Conservation (phyloP, 2,329 filamentous ascomycete genomes). For the Simplicillium sp. region DNA sequence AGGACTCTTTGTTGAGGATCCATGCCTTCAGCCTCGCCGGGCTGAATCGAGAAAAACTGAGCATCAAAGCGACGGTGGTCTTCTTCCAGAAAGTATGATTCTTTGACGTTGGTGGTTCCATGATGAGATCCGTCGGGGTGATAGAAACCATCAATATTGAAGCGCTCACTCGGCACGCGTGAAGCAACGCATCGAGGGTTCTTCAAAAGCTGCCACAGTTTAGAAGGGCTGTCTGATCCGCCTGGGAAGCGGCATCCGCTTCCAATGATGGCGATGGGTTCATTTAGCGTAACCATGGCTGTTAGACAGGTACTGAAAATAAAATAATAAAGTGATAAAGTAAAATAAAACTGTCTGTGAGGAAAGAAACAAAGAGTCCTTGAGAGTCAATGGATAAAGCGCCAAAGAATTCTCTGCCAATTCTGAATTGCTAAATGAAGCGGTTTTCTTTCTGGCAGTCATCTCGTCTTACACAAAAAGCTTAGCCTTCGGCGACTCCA, state of each 20-base stretch:
- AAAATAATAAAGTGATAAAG: too few species aligned
- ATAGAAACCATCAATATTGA: slow-evolving; percentile 11
- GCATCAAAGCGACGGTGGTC: slow-evolving; percentile 13
- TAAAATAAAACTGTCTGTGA: too few species aligned
- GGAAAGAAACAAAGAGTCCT: too few species aligned
- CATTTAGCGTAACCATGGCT: slow-evolving; percentile 5
- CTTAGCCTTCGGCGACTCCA: too few species aligned
- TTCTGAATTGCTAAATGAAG: too few species aligned
- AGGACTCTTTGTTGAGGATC: slow-evolving; percentile 22
- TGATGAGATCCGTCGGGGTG: slow-evolving; percentile 14
- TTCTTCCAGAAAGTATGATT: slow-evolving; percentile 17
- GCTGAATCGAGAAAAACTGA: slow-evolving; percentile 9
- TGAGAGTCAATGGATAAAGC: too few species aligned
- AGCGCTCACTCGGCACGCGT: slow-evolving; percentile 12
- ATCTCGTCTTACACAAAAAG: too few species aligned
- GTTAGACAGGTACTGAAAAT: too few species aligned
- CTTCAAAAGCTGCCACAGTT: slow-evolving; percentile 10
- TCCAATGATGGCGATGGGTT: slow-evolving; percentile 15
- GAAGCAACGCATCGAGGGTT: slow-evolving; percentile 9
- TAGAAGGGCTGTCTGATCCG: slow-evolving; percentile 9
- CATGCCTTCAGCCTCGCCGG: slow-evolving; percentile 13
- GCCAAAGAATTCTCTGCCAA: too few species aligned
- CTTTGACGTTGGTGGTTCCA: slow-evolving; percentile 17
- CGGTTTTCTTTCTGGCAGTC: too few species aligned
- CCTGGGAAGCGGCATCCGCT: slow-evolving; percentile 14